A percentile compares a stretch with the other conserved stretches of the same genome.
Evolutionary conservation across 257 asterid species (phyloP).

Genomic region (Echites panduratus): DNA sequence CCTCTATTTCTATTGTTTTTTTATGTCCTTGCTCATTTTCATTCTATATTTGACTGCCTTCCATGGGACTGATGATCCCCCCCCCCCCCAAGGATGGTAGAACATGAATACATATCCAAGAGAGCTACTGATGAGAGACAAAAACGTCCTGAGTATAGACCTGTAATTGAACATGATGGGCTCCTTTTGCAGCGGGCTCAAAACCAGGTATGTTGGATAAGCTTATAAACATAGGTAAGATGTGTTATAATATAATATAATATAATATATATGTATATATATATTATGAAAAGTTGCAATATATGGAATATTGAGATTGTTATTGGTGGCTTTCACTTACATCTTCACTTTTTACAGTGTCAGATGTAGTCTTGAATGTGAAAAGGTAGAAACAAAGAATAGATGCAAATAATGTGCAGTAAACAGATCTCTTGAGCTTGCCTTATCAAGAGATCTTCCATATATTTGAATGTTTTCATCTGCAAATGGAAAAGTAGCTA

Average conservation of each 20-base stretch:
- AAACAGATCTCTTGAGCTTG: neutral
- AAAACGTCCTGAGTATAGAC: constrained; percentile 57
- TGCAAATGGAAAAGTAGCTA: neutral
- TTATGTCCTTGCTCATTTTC: neutral
- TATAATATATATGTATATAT: too few species aligned
- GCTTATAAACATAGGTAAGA: neutral
- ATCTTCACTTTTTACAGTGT: neutral
- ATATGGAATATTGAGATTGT: neutral
- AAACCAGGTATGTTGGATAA: constrained; percentile 47
- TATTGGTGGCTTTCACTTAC: too few species aligned
- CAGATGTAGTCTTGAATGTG: neutral
- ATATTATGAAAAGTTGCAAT: neutral
- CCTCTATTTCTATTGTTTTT: neutral
- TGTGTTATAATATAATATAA: neutral
- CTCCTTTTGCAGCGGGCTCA: constrained; percentile 51
- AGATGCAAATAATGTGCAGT: neutral
- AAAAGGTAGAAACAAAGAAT: neutral
- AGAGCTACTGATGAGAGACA: constrained; percentile 65
- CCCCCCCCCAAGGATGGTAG: constrained; percentile 37
- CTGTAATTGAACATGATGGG: constrained; percentile 79
- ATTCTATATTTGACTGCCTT: neutral
- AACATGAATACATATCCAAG: constrained; percentile 52
- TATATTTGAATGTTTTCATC: neutral
- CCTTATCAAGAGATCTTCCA: neutral
- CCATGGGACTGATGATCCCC: neutral